Evolutionary conservation across 805 yeast species (phyloP).

Genomic region (Cyberlindnera subsufficiens): DNA sequence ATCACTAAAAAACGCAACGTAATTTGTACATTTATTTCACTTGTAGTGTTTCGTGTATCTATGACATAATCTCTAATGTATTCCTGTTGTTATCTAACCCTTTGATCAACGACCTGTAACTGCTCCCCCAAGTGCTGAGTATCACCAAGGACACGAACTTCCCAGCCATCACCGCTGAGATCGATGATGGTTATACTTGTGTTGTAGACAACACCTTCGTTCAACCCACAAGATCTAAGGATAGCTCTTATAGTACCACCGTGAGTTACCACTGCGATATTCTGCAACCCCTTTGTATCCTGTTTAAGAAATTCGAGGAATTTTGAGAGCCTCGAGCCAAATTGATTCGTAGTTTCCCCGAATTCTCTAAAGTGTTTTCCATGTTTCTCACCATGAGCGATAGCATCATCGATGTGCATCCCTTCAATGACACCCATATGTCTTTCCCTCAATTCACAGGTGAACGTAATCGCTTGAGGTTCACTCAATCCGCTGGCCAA

Average conservation of each 20-base stretch:
- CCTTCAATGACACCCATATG: constrained; percentile 79
- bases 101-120: constrained; percentile 44
- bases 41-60: background rate
- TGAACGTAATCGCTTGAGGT: constrained; percentile 26
- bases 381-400: constrained; percentile 39
- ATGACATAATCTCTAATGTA: too few species aligned
- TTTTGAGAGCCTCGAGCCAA: constrained; percentile 41
- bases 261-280: constrained; percentile 64
- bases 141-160: constrained; percentile 53
- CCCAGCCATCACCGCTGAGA: constrained; percentile 34
- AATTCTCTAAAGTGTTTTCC: constrained; percentile 52
- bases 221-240: constrained; percentile 39
- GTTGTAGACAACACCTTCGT: constrained; percentile 53
- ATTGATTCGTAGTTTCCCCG: constrained; percentile 52
- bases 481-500: constrained; percentile 27
- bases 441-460: constrained; percentile 56
- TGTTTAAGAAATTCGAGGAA: constrained; percentile 40
- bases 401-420: constrained; percentile 62
- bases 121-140: constrained; percentile 61
- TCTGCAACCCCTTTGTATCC: constrained; percentile 30
- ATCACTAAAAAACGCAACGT: constrained; percentile 7
- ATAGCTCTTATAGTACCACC: constrained; percentile 75
- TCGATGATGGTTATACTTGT: constrained; percentile 71
- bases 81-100: constrained; percentile 22
- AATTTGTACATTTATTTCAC: constrained; percentile 1